Evolutionary conservation across 2,329 filamentous ascomycete species (phyloP).

Genomic region (Trichothecium sympodiale): DNA sequence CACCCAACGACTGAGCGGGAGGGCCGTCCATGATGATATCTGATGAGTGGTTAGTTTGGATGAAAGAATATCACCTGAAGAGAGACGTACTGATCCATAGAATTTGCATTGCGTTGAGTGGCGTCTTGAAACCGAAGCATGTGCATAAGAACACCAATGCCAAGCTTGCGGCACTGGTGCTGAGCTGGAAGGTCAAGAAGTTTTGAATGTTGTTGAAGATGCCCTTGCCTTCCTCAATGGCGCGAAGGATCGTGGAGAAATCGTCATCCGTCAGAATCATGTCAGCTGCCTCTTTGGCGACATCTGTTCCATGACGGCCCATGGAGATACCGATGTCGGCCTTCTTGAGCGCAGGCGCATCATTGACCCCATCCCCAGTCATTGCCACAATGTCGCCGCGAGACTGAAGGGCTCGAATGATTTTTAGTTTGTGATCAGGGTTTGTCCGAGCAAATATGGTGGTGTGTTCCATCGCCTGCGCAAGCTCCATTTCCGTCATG

Average conservation of each 20-base stretch:
- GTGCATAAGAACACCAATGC: slow-evolving; percentile 88
- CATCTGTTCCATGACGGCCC: slow-evolving; percentile 89
- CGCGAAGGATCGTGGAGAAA: slow-evolving; percentile 82
- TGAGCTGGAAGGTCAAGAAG: slow-evolving; percentile 96
- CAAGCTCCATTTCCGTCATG: slow-evolving; percentile 78
- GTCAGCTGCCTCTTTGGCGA: slow-evolving; percentile 91
- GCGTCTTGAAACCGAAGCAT: slow-evolving; percentile 85
- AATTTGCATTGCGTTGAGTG: slow-evolving; percentile 98
- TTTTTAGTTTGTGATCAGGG: slow-evolving; percentile 97
- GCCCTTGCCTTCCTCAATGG: slow-evolving; percentile 97
- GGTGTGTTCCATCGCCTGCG: slow-evolving; percentile 74
- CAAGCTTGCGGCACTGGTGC: slow-evolving; percentile 88
- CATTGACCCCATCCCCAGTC: slow-evolving; percentile 97
- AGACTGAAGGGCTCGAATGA: slow-evolving; percentile 80
- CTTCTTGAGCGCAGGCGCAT: slow-evolving; percentile 91
- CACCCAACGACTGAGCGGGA: slow-evolving; percentile 90
- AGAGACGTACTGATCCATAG: slow-evolving; percentile 86
- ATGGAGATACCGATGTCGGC: slow-evolving; percentile 97
- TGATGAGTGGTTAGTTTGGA: slow-evolving; percentile 25
- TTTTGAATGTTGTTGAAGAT: slow-evolving; percentile 99
- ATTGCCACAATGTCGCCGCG: slow-evolving; percentile 96
- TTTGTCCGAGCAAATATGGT: slow-evolving; percentile 94
- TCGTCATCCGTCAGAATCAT: slow-evolving; percentile 89
- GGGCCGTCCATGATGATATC: slow-evolving; percentile 99
- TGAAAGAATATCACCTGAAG: neutral